Conservation (phyloP, 495 filamentous ascomycete species). For the Staphylotrichum tortipilum region DNA sequence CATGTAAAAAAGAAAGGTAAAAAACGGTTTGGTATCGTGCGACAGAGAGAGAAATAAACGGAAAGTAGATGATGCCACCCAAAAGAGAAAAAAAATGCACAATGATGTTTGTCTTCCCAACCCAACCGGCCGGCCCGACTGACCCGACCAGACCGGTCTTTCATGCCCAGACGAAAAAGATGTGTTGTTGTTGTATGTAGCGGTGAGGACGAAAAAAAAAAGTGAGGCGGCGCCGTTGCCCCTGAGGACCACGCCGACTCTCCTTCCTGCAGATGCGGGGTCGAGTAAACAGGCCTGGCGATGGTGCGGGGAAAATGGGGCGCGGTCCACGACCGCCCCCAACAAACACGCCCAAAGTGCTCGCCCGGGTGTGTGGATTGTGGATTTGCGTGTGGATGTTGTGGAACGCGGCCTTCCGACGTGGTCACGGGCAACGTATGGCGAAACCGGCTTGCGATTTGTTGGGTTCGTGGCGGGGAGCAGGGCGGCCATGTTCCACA, state of each 20-base stretch:
- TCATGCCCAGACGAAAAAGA: too few relatives aligned
- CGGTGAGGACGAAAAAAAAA: too few relatives aligned
- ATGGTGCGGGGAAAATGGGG: too few relatives aligned
- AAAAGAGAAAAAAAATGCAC: neutral
- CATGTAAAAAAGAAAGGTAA: neutral
- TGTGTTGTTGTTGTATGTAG: too few relatives aligned
- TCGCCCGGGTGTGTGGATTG: neutral
- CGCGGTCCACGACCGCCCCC: neutral
- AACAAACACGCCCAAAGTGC: too few relatives aligned
- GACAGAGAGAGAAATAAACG: neutral
- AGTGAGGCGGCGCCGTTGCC: too few relatives aligned
- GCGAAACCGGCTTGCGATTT: neutral
- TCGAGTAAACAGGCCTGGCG: too few relatives aligned
- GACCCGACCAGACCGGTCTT: too few relatives aligned
- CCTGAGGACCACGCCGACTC: too few relatives aligned
- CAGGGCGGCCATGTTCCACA: too few relatives aligned
- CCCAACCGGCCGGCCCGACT: too few relatives aligned
- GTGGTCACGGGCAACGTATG: neutral
- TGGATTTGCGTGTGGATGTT: neutral
- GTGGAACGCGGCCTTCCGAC: neutral
- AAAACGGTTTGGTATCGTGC: slow-evolving; percentile 15
- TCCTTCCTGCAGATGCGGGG: too few relatives aligned
- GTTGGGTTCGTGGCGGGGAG: neutral
- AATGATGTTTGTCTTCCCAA: neutral
- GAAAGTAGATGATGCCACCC: neutral